Evolutionary conservation across 1,139 yeast genomes (phyloP), one percentile per base, ranked within the genome.

Genomic region (Meyerozyma athensensis): DNA sequence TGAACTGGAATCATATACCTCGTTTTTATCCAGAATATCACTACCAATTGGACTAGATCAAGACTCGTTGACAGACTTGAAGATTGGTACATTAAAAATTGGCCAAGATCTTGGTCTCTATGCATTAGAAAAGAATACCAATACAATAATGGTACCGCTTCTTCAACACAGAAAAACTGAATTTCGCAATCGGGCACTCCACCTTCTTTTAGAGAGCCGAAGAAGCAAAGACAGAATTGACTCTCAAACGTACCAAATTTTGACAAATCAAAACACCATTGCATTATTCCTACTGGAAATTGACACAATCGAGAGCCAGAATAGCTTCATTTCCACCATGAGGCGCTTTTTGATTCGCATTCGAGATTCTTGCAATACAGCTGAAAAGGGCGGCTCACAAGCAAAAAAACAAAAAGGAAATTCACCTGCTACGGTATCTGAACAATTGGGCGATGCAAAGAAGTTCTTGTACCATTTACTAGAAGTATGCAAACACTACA

Each of bases 41-140:
- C 32, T 47, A 36, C 50, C 54, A n/a, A 40, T 54, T 34, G 43
- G 34, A 24, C 44, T 39, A 10, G 41, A 44, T 7, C 38, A 43
- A 2, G 45, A 46, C 18, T 26, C 47, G 21, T 22, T 54, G 38
- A 39, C 52, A 2, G 59, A 69, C 4, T 51, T 74, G 1, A 59
- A 78, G 31, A 61, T 84, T 2, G 77, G 82, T 2, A 63, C 82
- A 37, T 57, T 85, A 35, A 77, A 74, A 49, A 72, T 81, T 36
- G 94, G 87, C 0, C 84, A 81, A 49, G 79, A 77, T 33, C 52
- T 80, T 13, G 74, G 73, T 1, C 67, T 78, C 19, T 61, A 74
- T 7, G 66, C 61, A 26, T 81, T 77, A 33, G 79, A 81, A 55
- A 62, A 19, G 53, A 63, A 16, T 1, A 54, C 61, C 0, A 48